phyloP scores from a whole-genome alignment of 1,284 basidiomycete species.

The Anthracocystis panici-leucophaei region DNA sequence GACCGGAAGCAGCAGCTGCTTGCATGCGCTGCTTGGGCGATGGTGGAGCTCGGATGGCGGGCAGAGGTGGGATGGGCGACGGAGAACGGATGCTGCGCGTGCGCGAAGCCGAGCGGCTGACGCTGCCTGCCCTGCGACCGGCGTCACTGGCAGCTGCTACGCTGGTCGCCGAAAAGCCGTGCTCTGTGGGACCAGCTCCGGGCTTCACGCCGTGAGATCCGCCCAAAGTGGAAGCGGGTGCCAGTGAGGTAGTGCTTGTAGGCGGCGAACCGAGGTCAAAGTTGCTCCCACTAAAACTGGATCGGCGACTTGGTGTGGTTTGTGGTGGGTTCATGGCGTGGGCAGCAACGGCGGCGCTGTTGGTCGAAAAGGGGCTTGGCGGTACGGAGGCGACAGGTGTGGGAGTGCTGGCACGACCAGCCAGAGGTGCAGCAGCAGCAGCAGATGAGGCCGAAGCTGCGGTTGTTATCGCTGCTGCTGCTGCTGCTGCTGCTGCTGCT shows the following conservation, averaged over 20 bases:
- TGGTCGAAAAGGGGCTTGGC: conserved; percentile 50
- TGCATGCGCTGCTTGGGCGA: conserved; percentile 61
- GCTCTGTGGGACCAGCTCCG: conserved; percentile 7
- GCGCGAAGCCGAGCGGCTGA: conserved; percentile 56
- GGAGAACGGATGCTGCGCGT: conserved; percentile 59
- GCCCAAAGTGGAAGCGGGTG: conserved; percentile 37
- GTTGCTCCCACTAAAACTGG: conserved; percentile 65
- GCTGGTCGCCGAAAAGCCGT: conserved; percentile 13
- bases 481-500: conserved; percentile 12
- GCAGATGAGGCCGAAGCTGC: conserved; percentile 26
- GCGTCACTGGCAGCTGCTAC: conserved; percentile 22
- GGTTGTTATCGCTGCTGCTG: conserved; percentile 11
- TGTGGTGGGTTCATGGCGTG: conserved; percentile 66
- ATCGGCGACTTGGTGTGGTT: conserved; percentile 58
- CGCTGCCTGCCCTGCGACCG: conserved; percentile 34
- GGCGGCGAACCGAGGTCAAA: conserved; percentile 61
- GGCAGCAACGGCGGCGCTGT: conserved; percentile 35
- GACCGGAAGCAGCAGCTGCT: conserved; percentile 42
- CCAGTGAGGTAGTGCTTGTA: conserved; percentile 60
- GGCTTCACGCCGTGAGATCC: conserved; percentile 31
- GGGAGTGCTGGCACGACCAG: conserved; percentile 50
- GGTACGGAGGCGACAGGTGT: conserved; percentile 49
- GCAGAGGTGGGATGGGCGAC: conserved; percentile 71
- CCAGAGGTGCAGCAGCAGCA: conserved; percentile 11
- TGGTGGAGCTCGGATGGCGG: conserved; percentile 64